Base-by-base conservation (phyloP, 2,329 filamentous ascomycete species). In the Alternaria ventricosa region DNA sequence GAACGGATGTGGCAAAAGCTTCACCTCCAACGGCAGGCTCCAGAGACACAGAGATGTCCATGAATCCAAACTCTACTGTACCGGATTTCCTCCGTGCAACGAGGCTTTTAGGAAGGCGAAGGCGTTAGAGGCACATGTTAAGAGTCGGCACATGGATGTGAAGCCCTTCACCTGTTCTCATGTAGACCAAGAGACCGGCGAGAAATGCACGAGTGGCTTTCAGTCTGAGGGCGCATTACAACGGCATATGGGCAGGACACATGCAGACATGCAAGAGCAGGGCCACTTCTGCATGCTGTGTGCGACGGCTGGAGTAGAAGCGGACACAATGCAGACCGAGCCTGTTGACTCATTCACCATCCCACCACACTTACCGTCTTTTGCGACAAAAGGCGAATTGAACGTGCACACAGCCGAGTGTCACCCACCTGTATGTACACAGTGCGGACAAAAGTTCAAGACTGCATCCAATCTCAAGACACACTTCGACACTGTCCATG, bases 41-140 rank as follows among this genome's bases (percentile, higher is more conserved):
- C 88, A 90, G 63, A 87, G 92, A 41, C 94, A 97, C 77, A 84
- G 90, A 54, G 87, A 89, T n/a, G 89, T 92, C 2, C 94, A 97
- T 78, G 87, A 91, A 73, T 91, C 90, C 57, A 88, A 90, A 69
- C 90, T 96, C 75, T 87, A 91, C 57, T 97, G 94, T 75, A 88
- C 86, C 22, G 90, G 88, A 33, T 90, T 88, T 70, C 85, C 87
- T 2, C 88, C 87, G 1, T 97, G 94, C 80, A 86, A 87, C 18
- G 87, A 93, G 80, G 89, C 88, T 20, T 98, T 97, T 79, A 88
- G 95, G 65, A 97, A 97, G 80, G 91, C 93, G 76, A 89, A 93
- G 68, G 96, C 94, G 0, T 85, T 97, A 15, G 89, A 94, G 76
- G 90, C 92, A 55, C 95, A 98, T 77, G 87, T 97, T 66, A 88